A percentile compares a stretch with the other conserved stretches of the same genome.
Evolutionary conservation across 2,329 filamentous ascomycete species (phyloP).

Genomic region (Aspergillus latus): DNA sequence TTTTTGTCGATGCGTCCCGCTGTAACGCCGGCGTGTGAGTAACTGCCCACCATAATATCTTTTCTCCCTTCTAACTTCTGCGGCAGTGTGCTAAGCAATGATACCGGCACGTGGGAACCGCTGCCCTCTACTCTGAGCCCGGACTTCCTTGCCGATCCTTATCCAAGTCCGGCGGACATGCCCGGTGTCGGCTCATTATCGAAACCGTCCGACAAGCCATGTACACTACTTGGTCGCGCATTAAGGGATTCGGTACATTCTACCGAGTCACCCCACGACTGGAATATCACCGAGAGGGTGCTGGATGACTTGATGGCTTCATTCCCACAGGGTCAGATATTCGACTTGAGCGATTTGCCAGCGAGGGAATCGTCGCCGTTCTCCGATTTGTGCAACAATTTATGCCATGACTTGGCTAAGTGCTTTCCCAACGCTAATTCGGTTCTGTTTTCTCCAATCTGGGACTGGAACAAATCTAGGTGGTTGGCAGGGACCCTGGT

Average conservation of each 20-base stretch:
- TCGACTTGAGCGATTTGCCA: conserved; percentile 18
- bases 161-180: conserved; percentile 14
- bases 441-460: conserved; percentile 32
- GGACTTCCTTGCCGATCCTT: conserved; percentile 17
- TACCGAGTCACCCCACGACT: neutral
- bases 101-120: conserved; percentile 26
- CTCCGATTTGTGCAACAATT: conserved; percentile 8
- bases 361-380: neutral
- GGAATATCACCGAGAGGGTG: conserved; percentile 19
- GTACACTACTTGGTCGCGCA: conserved; percentile 23
- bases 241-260: neutral
- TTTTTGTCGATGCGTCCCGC: conserved; percentile 31
- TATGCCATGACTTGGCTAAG: conserved; percentile 10
- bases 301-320: conserved; percentile 19
- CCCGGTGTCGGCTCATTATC: conserved; percentile 20
- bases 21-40: conserved; percentile 28
- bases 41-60: neutral
- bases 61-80: neutral
- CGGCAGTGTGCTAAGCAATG: conserved; percentile 18
- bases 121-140: conserved; percentile 19
- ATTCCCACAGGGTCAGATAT: conserved; percentile 29
- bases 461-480: conserved; percentile 32
- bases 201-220: conserved; percentile 16
- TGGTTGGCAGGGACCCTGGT: conserved; percentile 33
- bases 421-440: conserved; percentile 25